phyloP scores from a whole-genome alignment of 768 basidiomycete species.

The Udeniomyces megalosporus region DNA sequence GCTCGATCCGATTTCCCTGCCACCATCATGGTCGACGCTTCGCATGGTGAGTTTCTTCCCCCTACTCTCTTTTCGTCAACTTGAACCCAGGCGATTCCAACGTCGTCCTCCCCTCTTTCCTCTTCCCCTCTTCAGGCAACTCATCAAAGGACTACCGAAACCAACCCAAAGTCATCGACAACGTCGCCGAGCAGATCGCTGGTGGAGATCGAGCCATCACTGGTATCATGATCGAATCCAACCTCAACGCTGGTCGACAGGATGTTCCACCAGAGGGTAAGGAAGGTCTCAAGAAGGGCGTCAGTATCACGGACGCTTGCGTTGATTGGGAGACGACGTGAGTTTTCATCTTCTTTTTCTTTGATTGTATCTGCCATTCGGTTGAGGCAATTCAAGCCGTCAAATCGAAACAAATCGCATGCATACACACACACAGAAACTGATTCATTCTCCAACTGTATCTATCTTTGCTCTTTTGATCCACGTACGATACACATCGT shows the following conservation, averaged over 20 bases:
- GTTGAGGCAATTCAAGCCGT: not conserved
- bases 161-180: constrained; percentile 62
- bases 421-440: not conserved
- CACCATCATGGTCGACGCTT: constrained; percentile 56
- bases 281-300: constrained; percentile 51
- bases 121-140: constrained; percentile 45
- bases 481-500: not conserved
- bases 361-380: not conserved
- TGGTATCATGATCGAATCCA: constrained; percentile 94
- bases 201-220: constrained; percentile 55
- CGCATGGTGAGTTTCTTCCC: not conserved
- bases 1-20: constrained; percentile 40
- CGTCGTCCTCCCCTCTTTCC: not conserved
- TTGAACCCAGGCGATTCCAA: not conserved
- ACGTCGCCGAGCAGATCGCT: constrained; percentile 56
- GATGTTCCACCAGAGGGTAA: constrained; percentile 62
- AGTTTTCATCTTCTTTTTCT: not conserved
- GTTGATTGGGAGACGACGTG: constrained; percentile 64
- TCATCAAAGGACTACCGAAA: constrained; percentile 88
- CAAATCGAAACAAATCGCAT: too few relatives aligned
- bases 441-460: not conserved
- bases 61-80: not conserved
- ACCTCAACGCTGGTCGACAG: constrained; percentile 80
- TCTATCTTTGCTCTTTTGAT: not conserved
- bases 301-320: constrained; percentile 85